Conservation (phyloP, 257 asterid genomes). For the Salvia miltiorrhiza region DNA sequence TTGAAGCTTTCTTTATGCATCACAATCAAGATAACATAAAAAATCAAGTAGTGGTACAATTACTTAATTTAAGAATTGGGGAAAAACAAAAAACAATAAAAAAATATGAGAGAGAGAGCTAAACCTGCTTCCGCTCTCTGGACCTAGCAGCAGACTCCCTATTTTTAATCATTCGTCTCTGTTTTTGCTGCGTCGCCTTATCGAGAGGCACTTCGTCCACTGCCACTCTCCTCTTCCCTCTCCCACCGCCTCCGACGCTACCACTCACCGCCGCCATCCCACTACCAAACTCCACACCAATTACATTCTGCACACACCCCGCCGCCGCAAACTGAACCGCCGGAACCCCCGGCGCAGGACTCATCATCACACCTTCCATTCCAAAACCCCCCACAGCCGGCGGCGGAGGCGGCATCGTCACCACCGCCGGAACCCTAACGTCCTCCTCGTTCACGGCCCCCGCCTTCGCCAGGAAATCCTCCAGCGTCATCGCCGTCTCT, state of each 20-base stretch:
- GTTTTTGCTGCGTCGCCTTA: constrained; percentile 96
- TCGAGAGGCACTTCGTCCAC: constrained; percentile 75
- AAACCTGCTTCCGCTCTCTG: constrained; percentile 93
- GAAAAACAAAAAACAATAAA: background rate
- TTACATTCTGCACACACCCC: constrained; percentile 61
- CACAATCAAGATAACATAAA: background rate
- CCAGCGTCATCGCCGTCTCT: constrained; percentile 77
- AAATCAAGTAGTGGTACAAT: background rate
- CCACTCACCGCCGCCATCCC: constrained; percentile 60
- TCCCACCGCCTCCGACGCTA: constrained; percentile 35
- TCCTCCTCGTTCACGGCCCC: constrained; percentile 89
- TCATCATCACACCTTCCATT: constrained; percentile 53
- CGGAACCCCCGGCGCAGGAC: constrained; percentile 52
- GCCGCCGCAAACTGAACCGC: constrained; percentile 44
- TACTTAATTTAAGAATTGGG: background rate
- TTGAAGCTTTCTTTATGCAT: background rate
- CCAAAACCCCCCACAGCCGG: constrained; percentile 65
- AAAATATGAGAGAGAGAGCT: background rate
- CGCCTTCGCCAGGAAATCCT: constrained; percentile 79
- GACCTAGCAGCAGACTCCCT: constrained; percentile 98
- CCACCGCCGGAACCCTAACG: constrained; percentile 47
- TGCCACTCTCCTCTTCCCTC: constrained; percentile 80
- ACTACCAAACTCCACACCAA: constrained; percentile 55
- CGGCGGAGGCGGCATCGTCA: constrained; percentile 31
- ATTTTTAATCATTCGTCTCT: constrained; percentile 94